Evolutionary conservation across 768 basidiomycete species (phyloP), one percentile per base, ranked within the genome.

Genomic region (Plicaturopsis crispa): DNA sequence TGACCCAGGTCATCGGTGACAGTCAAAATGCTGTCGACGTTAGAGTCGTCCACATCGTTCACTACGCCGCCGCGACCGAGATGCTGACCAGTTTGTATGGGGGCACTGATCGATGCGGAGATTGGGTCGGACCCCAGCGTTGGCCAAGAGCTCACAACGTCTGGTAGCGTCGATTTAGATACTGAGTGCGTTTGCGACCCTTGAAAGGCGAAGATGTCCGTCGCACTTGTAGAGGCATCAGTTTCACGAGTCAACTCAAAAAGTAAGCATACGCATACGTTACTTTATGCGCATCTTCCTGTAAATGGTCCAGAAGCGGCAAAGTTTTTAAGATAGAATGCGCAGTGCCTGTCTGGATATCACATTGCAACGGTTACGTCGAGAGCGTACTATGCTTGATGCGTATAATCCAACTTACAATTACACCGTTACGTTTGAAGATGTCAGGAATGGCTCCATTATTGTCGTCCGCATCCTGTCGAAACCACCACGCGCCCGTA

Each of bases 151-250:
- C 66, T 65, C 37, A 90, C 82, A 26, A 75, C 57, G 31, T 67
- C 59, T n/a, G 85, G 84, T 14, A 73, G 54, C 5, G 62, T 56
- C 17, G 65, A 56, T 48, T 69, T 69, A 31, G 60, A 57, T 19
- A 54, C 54, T 22, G 65, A 45, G 32, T 68, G 72, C 11, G 72
- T 74, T 39, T 78, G 75, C 7, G 75, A 73, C 26, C 77, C 78
- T 60, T 86, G 81, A 52, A 88, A 87, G 28, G 84, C 80, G 55
- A 90, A 90, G 28, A 89, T 60, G 60, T 88, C 81, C 39, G 79
- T 79, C 6, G 81, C 80, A 40, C 87, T 89, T 28, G 26, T 8
- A 8, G 26, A 28, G n/a, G n/a, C n/a, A n/a, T n/a, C n/a, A n/a
- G n/a, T n/a, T n/a, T n/a, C n/a, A n/a, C n/a, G n/a, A n/a, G n/a